Percentiles rank a stretch among this genome's conserved stretches.
Evolutionary conservation across 2,329 filamentous ascomycete species (phyloP).

Genomic region (Trichophyton mentagrophytes): DNA sequence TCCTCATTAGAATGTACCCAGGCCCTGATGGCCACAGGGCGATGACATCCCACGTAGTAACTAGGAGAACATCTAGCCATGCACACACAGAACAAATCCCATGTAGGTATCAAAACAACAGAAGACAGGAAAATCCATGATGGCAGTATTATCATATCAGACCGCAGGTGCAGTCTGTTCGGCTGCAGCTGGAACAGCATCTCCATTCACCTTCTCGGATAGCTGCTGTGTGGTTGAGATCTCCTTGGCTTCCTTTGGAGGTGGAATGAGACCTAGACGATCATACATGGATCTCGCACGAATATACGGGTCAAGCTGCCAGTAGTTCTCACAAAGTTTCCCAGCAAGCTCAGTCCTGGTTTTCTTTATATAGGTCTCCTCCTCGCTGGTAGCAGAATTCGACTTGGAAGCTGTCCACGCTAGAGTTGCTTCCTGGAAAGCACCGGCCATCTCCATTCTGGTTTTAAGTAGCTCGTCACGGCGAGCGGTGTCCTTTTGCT

Average conservation of each 20-base stretch:
- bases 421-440: slow-evolving; percentile 62
- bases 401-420: slow-evolving; percentile 55
- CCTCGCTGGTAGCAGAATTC: slow-evolving; percentile 31
- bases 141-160: neutral
- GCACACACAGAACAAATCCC: neutral
- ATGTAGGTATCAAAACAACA: neutral
- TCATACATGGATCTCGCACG: slow-evolving; percentile 77
- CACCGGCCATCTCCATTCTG: slow-evolving; percentile 52
- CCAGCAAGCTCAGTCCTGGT: slow-evolving; percentile 51
- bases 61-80: neutral
- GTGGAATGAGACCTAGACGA: slow-evolving; percentile 49
- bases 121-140: neutral
- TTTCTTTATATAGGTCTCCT: slow-evolving; percentile 35
- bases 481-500: slow-evolving; percentile 54
- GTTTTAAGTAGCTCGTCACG: slow-evolving; percentile 51
- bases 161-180: neutral
- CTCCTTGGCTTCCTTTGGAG: slow-evolving; percentile 7
- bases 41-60: neutral
- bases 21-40: neutral
- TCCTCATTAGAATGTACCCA: neutral
- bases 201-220: slow-evolving; percentile 8
- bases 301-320: slow-evolving; percentile 77
- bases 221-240: neutral
- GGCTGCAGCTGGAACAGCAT: slow-evolving; percentile 6
- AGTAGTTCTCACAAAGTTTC: slow-evolving; percentile 62